Conservation (phyloP, 495 filamentous ascomycete species). For the Penicillium diatomitis region DNA sequence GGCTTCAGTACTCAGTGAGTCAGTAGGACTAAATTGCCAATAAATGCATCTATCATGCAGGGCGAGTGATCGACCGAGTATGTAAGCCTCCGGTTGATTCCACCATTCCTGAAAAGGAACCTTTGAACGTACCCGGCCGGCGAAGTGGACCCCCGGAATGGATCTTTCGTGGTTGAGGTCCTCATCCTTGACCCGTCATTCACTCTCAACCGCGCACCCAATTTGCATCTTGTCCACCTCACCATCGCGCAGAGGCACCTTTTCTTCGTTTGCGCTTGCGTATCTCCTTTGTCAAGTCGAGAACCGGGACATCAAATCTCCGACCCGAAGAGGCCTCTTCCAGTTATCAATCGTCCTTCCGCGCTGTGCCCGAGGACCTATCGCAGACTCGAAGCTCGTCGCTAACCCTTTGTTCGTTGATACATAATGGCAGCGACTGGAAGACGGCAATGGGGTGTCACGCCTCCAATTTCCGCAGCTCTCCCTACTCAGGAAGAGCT, state of each 20-base stretch:
- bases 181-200: constrained; percentile 5
- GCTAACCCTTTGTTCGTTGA: constrained; percentile 12
- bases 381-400: too few species aligned
- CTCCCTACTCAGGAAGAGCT: constrained; percentile 69
- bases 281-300: too few species aligned
- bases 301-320: too few species aligned
- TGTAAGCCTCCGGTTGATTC: constrained; percentile 2
- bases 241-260: too few species aligned
- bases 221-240: too few species aligned
- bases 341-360: constrained; percentile 7
- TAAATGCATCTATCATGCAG: too few species aligned
- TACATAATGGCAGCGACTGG: constrained; percentile 40
- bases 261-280: too few species aligned
- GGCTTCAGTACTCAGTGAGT: too few species aligned
- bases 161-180: not conserved
- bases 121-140: not conserved
- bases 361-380: too few species aligned
- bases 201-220: constrained; percentile 1
- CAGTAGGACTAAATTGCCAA: too few species aligned
- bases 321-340: not conserved
- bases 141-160: not conserved
- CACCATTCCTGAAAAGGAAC: too few species aligned
- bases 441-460: constrained; percentile 65
- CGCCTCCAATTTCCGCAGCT: constrained; percentile 68
- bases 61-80: too few species aligned